These are phyloP conservation scores for Scutellaria baicalensis DNA, from an alignment of 257 asterid genomes.

Conservation along the genomic window DNA sequence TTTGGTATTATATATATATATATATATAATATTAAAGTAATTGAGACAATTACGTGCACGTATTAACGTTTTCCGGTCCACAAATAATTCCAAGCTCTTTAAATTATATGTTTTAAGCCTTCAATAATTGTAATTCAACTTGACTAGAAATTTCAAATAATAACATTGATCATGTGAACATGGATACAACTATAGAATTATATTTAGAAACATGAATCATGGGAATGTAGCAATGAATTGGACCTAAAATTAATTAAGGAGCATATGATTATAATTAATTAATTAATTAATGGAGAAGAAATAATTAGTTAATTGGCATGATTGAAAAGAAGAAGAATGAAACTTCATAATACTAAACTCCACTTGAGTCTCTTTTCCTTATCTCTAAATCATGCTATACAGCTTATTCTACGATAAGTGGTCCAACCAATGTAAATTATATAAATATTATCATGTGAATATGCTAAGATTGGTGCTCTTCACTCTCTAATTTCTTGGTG, in stretches of 20 bases:
- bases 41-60: too few species aligned
- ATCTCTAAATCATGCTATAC: background rate
- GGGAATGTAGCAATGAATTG: background rate
- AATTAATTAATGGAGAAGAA: background rate
- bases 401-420: background rate
- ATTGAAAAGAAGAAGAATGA: too few species aligned
- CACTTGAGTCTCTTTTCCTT: background rate
- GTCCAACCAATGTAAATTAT: too few species aligned
- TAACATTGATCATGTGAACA: background rate
- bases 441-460: background rate
- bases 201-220: too few species aligned
- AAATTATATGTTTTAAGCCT: too few species aligned
- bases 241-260: background rate
- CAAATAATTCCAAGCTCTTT: too few species aligned
- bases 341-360: background rate
- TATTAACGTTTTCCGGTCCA: too few species aligned
- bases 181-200: background rate
- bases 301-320: too few species aligned
- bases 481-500: conserved; percentile 9
- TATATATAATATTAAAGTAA: too few species aligned
- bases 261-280: background rate
- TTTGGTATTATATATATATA: too few species aligned
- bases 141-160: too few species aligned
- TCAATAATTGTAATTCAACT: background rate
- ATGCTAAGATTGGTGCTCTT: conserved; percentile 7